Conservation (phyloP, 1,284 basidiomycete species). For the Gymnopus androsaceus region DNA sequence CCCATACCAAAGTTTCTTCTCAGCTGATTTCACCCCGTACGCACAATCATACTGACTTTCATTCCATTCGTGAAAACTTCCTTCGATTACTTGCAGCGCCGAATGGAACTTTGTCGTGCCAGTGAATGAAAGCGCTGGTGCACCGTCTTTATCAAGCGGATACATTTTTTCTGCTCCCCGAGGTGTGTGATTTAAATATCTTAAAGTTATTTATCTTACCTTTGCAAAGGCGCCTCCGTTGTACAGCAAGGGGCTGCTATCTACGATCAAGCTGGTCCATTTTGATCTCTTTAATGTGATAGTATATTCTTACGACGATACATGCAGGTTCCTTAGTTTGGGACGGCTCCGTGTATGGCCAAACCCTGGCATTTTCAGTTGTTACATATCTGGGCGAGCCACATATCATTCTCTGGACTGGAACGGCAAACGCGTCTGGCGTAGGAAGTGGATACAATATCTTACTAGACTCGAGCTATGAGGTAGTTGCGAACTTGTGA, state of each 20-base stretch:
- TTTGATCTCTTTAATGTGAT: no score
- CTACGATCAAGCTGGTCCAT: slow-evolving; percentile 4
- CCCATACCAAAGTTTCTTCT: slow-evolving; percentile 14
- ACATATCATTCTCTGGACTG: slow-evolving; percentile 9
- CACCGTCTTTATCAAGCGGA: background rate
- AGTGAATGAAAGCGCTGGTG: background rate
- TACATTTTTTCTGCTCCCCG: slow-evolving; percentile 13
- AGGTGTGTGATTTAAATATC: background rate
- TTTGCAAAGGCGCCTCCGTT: background rate
- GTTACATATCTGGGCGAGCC: slow-evolving; percentile 8
- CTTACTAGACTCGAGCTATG: slow-evolving; percentile 7
- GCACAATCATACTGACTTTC: no score
- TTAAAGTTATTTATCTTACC: background rate
- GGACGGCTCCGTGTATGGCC: slow-evolving; percentile 9
- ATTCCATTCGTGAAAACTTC: background rate
- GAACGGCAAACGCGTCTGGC: slow-evolving; percentile 1
- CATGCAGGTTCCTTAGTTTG: slow-evolving; percentile 8
- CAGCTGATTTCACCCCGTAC: slow-evolving; percentile 12
- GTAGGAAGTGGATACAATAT: slow-evolving; percentile 8
- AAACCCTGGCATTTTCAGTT: slow-evolving; percentile 4
- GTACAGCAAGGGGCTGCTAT: slow-evolving; percentile 6
- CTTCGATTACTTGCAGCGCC: background rate
- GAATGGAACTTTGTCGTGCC: slow-evolving; percentile 13
- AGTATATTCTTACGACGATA: no score
- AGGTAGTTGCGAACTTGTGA: slow-evolving; percentile 17